Evolutionary conservation across 2,329 filamentous ascomycete genomes (phyloP).

Genomic region (Gnomoniopsis sp.): DNA sequence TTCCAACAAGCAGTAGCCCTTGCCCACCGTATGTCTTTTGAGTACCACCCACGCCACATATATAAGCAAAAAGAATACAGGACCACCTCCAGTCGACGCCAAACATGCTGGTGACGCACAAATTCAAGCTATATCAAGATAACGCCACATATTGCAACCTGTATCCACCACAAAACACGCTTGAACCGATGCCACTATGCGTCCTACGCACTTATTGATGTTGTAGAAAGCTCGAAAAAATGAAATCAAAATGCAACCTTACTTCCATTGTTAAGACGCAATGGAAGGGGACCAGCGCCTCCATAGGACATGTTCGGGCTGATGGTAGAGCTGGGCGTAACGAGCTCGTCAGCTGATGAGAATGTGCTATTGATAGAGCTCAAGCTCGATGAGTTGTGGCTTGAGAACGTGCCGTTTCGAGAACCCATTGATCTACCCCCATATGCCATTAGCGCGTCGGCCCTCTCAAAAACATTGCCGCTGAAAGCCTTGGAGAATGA

Average conservation of each 20-base stretch:
- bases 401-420: constrained; percentile 55
- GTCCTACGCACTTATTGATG: neutral
- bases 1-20: neutral
- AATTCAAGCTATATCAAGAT: neutral
- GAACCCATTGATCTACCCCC: constrained; percentile 53
- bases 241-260: constrained; percentile 26
- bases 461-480: constrained; percentile 58
- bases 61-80: neutral
- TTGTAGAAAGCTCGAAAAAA: neutral
- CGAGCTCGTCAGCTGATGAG: constrained; percentile 25
- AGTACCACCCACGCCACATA: neutral
- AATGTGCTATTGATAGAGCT: constrained; percentile 29
- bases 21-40: neutral
- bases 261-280: constrained; percentile 28
- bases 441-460: constrained; percentile 54
- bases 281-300: constrained; percentile 22
- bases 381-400: constrained; percentile 58
- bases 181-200: neutral
- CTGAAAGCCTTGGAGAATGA: constrained; percentile 54
- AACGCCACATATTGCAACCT: neutral
- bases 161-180: neutral
- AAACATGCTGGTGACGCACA: neutral
- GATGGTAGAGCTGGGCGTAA: constrained; percentile 28
- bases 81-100: neutral
- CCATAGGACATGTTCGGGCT: constrained; percentile 22